Percentiles rank a stretch among this genome's conserved stretches.
These are phyloP conservation scores for Lecanicillium sp. DNA, from an alignment of 2,329 filamentous ascomycete genomes.

Conservation along the genomic window DNA sequence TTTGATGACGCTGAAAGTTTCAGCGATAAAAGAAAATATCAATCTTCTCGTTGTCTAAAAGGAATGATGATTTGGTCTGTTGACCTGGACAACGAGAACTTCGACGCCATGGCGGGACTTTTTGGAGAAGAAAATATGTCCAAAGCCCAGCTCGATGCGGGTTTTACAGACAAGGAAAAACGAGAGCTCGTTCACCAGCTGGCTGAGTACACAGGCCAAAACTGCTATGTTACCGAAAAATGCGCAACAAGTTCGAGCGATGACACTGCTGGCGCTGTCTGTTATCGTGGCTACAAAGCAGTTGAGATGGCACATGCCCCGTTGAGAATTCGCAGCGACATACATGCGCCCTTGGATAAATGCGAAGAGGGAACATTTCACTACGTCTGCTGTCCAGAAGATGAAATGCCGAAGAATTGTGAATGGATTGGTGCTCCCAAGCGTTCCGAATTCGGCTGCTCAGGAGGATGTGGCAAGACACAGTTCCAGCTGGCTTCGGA, in stretches of 20 bases:
- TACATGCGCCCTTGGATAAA: background rate
- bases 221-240: conserved; percentile 22
- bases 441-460: conserved; percentile 19
- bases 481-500: conserved; percentile 17
- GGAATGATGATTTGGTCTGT: conserved; percentile 26
- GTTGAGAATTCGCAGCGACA: too few species aligned
- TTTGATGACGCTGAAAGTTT: conserved; percentile 28
- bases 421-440: conserved; percentile 21
- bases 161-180: conserved; percentile 3
- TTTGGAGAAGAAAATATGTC: conserved; percentile 17
- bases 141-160: conserved; percentile 2
- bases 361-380: conserved; percentile 21
- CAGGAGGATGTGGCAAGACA: conserved; percentile 14
- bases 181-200: conserved; percentile 17
- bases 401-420: conserved; percentile 23
- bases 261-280: too few species aligned
- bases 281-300: too few species aligned
- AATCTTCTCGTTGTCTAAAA: conserved; percentile 17
- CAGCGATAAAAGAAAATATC: conserved; percentile 18
- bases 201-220: conserved; percentile 21
- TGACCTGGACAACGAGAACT: conserved; percentile 21
- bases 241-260: too few species aligned
- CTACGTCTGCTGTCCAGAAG: conserved; percentile 25
- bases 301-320: too few species aligned
- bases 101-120: conserved; percentile 19